Evolutionary conservation across 371 early-diverging fungal genomes (phyloP).

Genomic region (Mucor lusitanicus): DNA sequence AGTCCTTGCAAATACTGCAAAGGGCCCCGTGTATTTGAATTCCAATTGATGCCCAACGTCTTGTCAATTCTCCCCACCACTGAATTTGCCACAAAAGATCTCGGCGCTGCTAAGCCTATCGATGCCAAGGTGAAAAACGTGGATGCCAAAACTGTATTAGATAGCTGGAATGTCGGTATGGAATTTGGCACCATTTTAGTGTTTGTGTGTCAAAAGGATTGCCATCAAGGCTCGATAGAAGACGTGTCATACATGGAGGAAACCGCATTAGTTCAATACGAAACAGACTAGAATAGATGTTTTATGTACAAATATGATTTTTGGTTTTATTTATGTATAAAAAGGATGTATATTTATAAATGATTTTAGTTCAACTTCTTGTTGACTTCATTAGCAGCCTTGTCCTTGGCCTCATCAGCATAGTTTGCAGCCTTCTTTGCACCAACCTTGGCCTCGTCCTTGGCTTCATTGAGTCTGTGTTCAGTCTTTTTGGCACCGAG

Average conservation of each 20-base stretch:
- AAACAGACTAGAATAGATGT: conserved; percentile 40
- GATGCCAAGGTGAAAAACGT: conserved; percentile 22
- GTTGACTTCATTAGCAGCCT: conserved; percentile 15
- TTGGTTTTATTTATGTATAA: neutral
- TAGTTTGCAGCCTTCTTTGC: conserved; percentile 14
- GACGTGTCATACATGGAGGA: conserved; percentile 65
- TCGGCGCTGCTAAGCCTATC: conserved; percentile 12
- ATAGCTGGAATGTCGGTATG: conserved; percentile 77
- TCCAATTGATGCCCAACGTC: conserved; percentile 90
- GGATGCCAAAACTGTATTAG: conserved; percentile 38
- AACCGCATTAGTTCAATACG: conserved; percentile 68
- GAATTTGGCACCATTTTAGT: conserved; percentile 92
- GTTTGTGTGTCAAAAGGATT: conserved; percentile 83
- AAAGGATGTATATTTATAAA: neutral
- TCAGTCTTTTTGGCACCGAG: conserved; percentile 24
- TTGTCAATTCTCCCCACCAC: conserved; percentile 66
- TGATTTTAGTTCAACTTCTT: conserved; percentile 9
- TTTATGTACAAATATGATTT: conserved; percentile 2
- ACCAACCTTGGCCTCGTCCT: conserved; percentile 19
- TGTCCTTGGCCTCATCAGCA: conserved; percentile 18
- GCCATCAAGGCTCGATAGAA: conserved; percentile 50
- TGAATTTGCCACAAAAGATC: conserved; percentile 36
- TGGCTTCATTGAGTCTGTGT: conserved; percentile 16
- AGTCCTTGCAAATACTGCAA: conserved; percentile 73
- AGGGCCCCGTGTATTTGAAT: conserved; percentile 83